Percentiles rank a stretch among this genome's conserved stretches.
phyloP scores from a whole-genome alignment of 176 grass and related monocot genomes.

The Aegilops umbellulata region DNA sequence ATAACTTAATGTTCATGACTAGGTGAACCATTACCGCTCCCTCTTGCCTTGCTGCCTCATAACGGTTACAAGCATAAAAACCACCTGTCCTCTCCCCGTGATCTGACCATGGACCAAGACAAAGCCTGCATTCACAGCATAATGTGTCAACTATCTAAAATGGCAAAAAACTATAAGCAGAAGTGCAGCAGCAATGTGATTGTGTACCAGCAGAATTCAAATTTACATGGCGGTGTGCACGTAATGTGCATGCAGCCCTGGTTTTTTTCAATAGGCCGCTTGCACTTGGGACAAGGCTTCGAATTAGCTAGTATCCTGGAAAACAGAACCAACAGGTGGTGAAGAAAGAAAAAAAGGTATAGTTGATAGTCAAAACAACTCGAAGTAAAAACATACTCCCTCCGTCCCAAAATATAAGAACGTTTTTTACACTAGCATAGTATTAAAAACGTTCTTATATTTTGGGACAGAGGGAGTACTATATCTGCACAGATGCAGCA shows the following conservation, averaged over 20 bases:
- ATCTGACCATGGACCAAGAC: constrained; percentile 97
- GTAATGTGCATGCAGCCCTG: constrained; percentile 99
- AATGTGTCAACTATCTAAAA: constrained; percentile 1
- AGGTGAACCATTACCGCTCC: constrained; percentile 76
- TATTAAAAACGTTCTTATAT: too few species aligned
- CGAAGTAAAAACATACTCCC: constrained; percentile 13
- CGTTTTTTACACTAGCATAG: too few species aligned
- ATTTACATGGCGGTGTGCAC: constrained; percentile 98
- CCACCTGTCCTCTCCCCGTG: constrained; percentile 98
- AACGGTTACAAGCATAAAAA: constrained; percentile 99
- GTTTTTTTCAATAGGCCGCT: constrained; percentile 99
- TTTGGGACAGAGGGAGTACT: too few species aligned
- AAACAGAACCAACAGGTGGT: constrained; percentile 25
- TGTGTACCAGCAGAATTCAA: constrained; percentile 99
- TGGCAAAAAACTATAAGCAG: constrained; percentile 26
- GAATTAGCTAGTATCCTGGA: constrained; percentile 97
- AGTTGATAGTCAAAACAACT: neutral
- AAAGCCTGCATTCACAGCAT: constrained; percentile 60
- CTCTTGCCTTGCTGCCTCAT: constrained; percentile 96
- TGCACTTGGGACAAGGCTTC: constrained; percentile 97
- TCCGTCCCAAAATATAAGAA: too few species aligned
- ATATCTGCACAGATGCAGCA: constrained; percentile 3
- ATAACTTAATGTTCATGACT: neutral
- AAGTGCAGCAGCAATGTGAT: constrained; percentile 19
- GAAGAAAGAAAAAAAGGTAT: constrained; percentile 1